phyloP scores from a whole-genome alignment of 345 rosid species.

The Iberis pinnata region DNA sequence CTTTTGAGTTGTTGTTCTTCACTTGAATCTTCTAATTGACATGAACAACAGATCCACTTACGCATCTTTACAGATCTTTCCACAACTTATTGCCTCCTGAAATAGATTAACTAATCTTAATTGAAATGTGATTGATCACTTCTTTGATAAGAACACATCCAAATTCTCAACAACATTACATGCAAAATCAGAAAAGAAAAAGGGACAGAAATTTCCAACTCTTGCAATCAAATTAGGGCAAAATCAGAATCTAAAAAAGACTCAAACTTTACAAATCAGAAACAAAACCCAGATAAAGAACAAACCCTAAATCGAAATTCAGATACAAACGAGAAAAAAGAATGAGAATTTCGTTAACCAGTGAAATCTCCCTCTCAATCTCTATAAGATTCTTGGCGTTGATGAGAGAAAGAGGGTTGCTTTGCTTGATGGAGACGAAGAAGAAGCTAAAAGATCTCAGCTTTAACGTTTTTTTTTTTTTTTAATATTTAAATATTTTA shows the following conservation, averaged over 20 bases:
- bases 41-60: constrained; percentile 85
- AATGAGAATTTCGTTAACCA: no score
- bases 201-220: no score
- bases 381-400: constrained; percentile 16
- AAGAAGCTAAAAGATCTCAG: background rate
- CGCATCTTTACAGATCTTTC: no score
- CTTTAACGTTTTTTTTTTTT: constrained; percentile 14
- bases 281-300: constrained; percentile 5
- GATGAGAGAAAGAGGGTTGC: constrained; percentile 17
- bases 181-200: no score
- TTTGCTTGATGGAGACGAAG: constrained; percentile 29
- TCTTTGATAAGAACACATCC: no score
- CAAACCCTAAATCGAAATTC: constrained; percentile 2
- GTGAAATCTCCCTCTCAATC: constrained; percentile 30
- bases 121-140: no score
- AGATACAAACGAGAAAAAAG: background rate
- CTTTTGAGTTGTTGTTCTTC: constrained; percentile 55
- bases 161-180: no score
- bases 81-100: constrained; percentile 35
- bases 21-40: constrained; percentile 71
- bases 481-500: constrained; percentile 5
- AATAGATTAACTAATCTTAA: background rate
- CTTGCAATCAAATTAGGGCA: no score
- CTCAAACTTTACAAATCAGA: constrained; percentile 5
- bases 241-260: no score